Evolutionary conservation across 2,329 filamentous ascomycete species (phyloP), one percentile per base, ranked within the genome.

Genomic region (Lasiodiplodia citricola): DNA sequence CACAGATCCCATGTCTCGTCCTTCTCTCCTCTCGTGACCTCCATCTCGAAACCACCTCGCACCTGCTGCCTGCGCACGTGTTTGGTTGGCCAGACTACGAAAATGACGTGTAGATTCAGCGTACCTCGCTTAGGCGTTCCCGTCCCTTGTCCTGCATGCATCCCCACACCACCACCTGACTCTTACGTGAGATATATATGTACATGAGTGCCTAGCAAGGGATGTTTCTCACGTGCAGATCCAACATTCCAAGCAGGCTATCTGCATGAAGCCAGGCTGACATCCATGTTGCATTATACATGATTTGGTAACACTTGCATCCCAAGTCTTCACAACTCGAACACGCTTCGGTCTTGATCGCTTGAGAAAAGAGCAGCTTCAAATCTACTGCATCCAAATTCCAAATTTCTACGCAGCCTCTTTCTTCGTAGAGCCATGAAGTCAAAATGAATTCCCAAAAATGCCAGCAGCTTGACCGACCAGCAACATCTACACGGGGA

Each of bases 401-500:
- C 31, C 31, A 35, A 35, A 35, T 35, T 35, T 35, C 31, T 35
- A 35, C 31, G 31, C 31, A 35, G 8, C 31, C 31, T 35, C 31
- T 41, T 14, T 41, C 44, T 47, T n/a, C n/a, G 44, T n/a, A 21
- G 44, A 47, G n/a, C 7, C 18, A 47, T 8, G 10, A 21, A 47
- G 44, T 35, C 31, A 10, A 35, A 35, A 35, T 31, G 8, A 35
- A 35, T 35, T 35, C 31, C 31, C 31, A 35, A 35, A 28, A 35
- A 35, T 35, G 31, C 31, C 31, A 35, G 31, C 31, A 35, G 8
- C 31, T 35, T 35, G 31, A 35, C 58, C 58, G 18, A 37, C 58
- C 58, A 62, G 38, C 57, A 37, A 62, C 47, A 62, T 51, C 41
- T 35, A 62, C 41, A 62, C 16, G 13, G 16, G 31, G 10, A 31